A percentile compares a stretch with the other conserved stretches of the same genome.
Evolutionary conservation across 768 basidiomycete genomes (phyloP).

Genomic region (Porpolomopsis calyptriformis): DNA sequence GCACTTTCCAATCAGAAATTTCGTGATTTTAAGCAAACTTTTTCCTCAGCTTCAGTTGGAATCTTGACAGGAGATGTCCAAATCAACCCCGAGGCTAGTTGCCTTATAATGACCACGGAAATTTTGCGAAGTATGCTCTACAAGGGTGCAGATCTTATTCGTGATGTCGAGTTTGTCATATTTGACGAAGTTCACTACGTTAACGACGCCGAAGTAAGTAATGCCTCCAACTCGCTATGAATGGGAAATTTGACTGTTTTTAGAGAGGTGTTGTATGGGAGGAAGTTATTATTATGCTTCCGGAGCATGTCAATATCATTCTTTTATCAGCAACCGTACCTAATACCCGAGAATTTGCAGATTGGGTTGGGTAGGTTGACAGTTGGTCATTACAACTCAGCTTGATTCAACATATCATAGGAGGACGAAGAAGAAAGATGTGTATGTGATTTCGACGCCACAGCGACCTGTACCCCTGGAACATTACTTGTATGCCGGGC

Average conservation of each 20-base stretch:
- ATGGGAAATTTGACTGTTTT: constrained; percentile 3
- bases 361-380: constrained; percentile 87
- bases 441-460: constrained; percentile 95
- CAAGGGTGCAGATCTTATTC: constrained; percentile 95
- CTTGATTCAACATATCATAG: constrained; percentile 30
- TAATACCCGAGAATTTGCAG: constrained; percentile 96
- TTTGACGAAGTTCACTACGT: constrained; percentile 99
- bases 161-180: constrained; percentile 98
- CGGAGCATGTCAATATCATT: constrained; percentile 97
- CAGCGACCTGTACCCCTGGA: constrained; percentile 96
- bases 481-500: constrained; percentile 92
- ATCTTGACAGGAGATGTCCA: constrained; percentile 98
- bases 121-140: constrained; percentile 97
- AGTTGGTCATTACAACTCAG: neutral
- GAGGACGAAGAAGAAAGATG: constrained; percentile 98
- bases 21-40: constrained; percentile 95
- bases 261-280: constrained; percentile 99
- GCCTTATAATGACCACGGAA: constrained; percentile 96
- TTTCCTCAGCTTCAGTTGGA: constrained; percentile 82
- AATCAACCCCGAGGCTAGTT: constrained; percentile 96
- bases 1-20: constrained; percentile 99
- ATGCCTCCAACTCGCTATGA: neutral
- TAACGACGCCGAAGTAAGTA: constrained; percentile 87
- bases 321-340: constrained; percentile 95
- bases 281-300: constrained; percentile 99